Percentiles rank a stretch among this genome's conserved stretches.
Evolutionary conservation across 257 asterid species (phyloP).

Genomic region (Verbascum thapsus): DNA sequence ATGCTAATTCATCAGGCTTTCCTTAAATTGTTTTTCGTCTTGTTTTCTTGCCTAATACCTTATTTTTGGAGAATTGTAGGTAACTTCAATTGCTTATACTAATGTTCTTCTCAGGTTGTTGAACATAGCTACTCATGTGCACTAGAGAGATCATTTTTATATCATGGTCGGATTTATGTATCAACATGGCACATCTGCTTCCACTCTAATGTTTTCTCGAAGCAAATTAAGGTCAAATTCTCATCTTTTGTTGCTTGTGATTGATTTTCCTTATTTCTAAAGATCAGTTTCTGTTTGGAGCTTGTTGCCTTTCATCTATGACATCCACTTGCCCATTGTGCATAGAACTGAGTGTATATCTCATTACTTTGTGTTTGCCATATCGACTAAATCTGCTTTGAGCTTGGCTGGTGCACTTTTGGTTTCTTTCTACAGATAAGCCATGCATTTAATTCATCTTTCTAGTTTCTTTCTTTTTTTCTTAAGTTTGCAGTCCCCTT

Average conservation of each 20-base stretch:
- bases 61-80: slow-evolving; percentile 17
- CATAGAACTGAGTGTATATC: slow-evolving; percentile 7
- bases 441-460: background rate
- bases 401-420: slow-evolving; percentile 24
- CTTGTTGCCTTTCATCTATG: slow-evolving; percentile 4
- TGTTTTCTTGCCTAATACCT: background rate
- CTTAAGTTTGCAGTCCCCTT: slow-evolving; percentile 30
- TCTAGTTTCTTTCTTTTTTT: slow-evolving; percentile 19
- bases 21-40: slow-evolving; percentile 19
- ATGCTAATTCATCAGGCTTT: slow-evolving; percentile 19
- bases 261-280: slow-evolving; percentile 14
- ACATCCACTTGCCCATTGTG: slow-evolving; percentile 11
- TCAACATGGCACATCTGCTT: slow-evolving; percentile 92
- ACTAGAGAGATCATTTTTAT: slow-evolving; percentile 88
- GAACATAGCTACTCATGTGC: slow-evolving; percentile 96
- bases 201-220: slow-evolving; percentile 88
- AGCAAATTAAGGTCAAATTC: slow-evolving; percentile 81
- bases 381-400: background rate
- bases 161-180: slow-evolving; percentile 89
- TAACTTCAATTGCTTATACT: slow-evolving; percentile 22
- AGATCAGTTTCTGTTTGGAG: slow-evolving; percentile 1
- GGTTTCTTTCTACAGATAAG: slow-evolving; percentile 8
- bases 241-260: slow-evolving; percentile 17
- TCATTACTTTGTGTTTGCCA: slow-evolving; percentile 1
- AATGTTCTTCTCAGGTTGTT: slow-evolving; percentile 61